phyloP scores from a whole-genome alignment of 2,329 filamentous ascomycete species.

The Lachnellula suecica region DNA sequence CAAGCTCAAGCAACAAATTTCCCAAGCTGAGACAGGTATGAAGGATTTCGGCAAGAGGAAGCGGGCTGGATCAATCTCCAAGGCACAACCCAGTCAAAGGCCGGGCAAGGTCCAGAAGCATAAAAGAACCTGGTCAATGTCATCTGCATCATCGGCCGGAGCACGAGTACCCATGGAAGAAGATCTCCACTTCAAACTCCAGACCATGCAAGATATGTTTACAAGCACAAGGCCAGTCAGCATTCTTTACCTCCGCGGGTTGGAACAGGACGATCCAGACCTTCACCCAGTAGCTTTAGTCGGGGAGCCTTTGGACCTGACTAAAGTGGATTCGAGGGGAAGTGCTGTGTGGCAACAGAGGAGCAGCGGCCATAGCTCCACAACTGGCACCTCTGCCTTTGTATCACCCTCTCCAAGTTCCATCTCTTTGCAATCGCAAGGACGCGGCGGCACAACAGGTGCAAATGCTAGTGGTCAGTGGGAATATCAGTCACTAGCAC shows the following conservation, averaged over 20 bases:
- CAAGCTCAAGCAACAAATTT: conserved; percentile 91
- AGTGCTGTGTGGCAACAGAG: conserved; percentile 39
- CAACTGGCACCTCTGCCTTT: conserved; percentile 57
- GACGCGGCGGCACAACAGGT: conserved; percentile 36
- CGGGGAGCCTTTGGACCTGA: conserved; percentile 64
- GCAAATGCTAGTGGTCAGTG: conserved; percentile 46
- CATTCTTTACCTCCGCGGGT: conserved; percentile 73
- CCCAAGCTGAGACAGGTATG: conserved; percentile 68
- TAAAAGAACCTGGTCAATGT: conserved; percentile 94
- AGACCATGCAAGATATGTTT: conserved; percentile 83
- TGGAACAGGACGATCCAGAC: conserved; percentile 78
- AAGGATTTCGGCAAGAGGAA: conserved; percentile 69
- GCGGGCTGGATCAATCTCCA: conserved; percentile 47
- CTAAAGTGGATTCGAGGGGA: conserved; percentile 42
- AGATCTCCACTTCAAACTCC: conserved; percentile 76
- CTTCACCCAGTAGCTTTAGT: conserved; percentile 72
- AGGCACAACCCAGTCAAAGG: conserved; percentile 48
- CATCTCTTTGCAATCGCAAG: conserved; percentile 59
- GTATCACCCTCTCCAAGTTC: conserved; percentile 68
- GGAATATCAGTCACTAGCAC: conserved; percentile 55
- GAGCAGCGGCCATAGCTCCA: conserved; percentile 55
- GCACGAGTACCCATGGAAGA: conserved; percentile 63
- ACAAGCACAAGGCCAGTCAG: conserved; percentile 78
- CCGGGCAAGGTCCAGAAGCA: conserved; percentile 87
- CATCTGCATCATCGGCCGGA: conserved; percentile 67